These are phyloP conservation scores for Wickerhamomyces sp. DNA, from an alignment of 1,139 yeast species.

Conservation along the genomic window DNA sequence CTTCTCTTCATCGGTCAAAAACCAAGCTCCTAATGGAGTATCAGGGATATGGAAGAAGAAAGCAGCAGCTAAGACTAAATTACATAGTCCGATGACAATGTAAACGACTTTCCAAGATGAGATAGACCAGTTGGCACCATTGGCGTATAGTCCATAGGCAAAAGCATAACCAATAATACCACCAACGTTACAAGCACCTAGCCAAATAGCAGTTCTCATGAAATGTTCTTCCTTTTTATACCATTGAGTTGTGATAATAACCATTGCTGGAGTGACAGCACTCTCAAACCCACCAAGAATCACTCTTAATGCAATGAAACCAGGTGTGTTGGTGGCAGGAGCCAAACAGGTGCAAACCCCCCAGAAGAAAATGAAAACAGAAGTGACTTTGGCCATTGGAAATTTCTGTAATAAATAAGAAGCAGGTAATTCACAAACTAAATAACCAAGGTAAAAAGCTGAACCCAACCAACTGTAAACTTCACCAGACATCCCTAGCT, in stretches of 20 bases:
- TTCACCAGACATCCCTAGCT: constrained; percentile 44
- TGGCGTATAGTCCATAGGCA: constrained; percentile 40
- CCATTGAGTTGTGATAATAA: constrained; percentile 49
- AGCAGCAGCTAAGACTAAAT: constrained; percentile 40
- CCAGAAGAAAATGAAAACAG: constrained; percentile 40
- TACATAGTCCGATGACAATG: constrained; percentile 41
- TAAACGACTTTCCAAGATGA: constrained; percentile 44
- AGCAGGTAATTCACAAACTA: constrained; percentile 44
- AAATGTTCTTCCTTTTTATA: constrained; percentile 44
- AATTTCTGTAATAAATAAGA: constrained; percentile 37
- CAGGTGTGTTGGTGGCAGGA: constrained; percentile 36
- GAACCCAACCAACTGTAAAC: constrained; percentile 55
- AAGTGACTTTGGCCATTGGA: constrained; percentile 37
- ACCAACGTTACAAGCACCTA: constrained; percentile 44
- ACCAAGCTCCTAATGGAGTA: constrained; percentile 42
- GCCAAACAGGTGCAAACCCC: constrained; percentile 40
- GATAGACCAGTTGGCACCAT: constrained; percentile 29
- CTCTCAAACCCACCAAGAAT: constrained; percentile 43
- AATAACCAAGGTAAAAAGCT: constrained; percentile 50
- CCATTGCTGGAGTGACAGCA: constrained; percentile 46
- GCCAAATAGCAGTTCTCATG: constrained; percentile 32
- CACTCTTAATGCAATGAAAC: constrained; percentile 38
- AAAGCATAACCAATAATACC: constrained; percentile 33
- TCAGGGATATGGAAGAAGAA: constrained; percentile 45
- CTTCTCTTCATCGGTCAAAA: constrained; percentile 46